Percentiles rank a stretch among this genome's conserved stretches.
Conservation (phyloP, 2,329 filamentous ascomycete genomes). For the Colletotrichum kahawae region DNA sequence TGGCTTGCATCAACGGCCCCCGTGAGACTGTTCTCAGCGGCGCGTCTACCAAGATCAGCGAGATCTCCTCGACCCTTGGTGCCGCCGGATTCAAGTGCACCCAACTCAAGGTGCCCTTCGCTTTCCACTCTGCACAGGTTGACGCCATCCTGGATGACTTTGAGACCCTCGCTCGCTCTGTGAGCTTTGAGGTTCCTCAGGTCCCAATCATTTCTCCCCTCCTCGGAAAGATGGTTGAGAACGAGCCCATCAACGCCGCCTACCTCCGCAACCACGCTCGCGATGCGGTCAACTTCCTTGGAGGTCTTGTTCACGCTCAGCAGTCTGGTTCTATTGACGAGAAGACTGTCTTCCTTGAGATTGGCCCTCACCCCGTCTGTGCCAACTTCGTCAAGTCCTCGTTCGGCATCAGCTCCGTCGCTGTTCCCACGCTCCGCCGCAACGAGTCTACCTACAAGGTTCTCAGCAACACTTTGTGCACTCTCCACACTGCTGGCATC, state of each 20-base stretch:
- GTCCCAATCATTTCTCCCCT: slow-evolving; percentile 73
- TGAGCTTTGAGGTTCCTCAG: slow-evolving; percentile 48
- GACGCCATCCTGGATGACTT: slow-evolving; percentile 64
- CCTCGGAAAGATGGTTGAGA: slow-evolving; percentile 56
- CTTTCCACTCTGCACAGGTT: slow-evolving; percentile 59
- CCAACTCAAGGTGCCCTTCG: slow-evolving; percentile 55
- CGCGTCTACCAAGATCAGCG: slow-evolving; percentile 42
- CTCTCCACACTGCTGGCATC: slow-evolving; percentile 65
- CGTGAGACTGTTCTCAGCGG: slow-evolving; percentile 75
- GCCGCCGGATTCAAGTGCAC: slow-evolving; percentile 45
- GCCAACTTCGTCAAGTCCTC: slow-evolving; percentile 66
- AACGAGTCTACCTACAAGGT: slow-evolving; percentile 70
- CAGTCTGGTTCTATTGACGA: slow-evolving; percentile 59
- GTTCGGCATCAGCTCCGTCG: slow-evolving; percentile 55
- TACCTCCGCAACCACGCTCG: slow-evolving; percentile 68
- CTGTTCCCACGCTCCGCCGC: slow-evolving; percentile 66
- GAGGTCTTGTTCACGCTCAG: slow-evolving; percentile 61
- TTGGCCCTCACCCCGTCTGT: slow-evolving; percentile 74
- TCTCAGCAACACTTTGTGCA: slow-evolving; percentile 59
- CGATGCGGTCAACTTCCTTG: slow-evolving; percentile 69
- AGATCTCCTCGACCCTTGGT: slow-evolving; percentile 44
- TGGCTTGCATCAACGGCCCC: slow-evolving; percentile 78
- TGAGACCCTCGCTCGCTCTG: slow-evolving; percentile 45
- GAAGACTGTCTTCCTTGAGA: slow-evolving; percentile 71
- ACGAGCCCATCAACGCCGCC: slow-evolving; percentile 53